A percentile compares a stretch with the other conserved stretches of the same genome.
Evolutionary conservation across 1,139 yeast genomes (phyloP).

Genomic region (Debaryomyces nepalensis): DNA sequence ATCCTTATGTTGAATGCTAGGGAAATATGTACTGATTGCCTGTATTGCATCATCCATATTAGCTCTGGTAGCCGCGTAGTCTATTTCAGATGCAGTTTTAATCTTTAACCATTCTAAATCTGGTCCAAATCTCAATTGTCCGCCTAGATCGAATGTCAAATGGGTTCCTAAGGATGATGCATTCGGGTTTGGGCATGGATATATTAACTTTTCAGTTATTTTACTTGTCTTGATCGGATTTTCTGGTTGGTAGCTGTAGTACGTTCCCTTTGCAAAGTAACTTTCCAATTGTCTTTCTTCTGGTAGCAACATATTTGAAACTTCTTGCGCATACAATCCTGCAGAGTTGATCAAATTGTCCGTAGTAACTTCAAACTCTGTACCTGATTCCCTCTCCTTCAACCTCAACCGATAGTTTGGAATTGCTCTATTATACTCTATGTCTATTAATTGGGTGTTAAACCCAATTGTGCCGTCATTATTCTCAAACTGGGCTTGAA

Average conservation of each 20-base stretch:
- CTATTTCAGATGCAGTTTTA: conserved; percentile 38
- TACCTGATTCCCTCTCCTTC: conserved; percentile 37
- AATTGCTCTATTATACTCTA: conserved; percentile 32
- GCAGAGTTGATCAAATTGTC: conserved; percentile 75
- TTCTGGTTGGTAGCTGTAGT: conserved; percentile 59
- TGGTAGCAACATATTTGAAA: conserved; percentile 74
- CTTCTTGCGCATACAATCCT: conserved; percentile 71
- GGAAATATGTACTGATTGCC: conserved; percentile 68
- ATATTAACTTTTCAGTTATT: conserved; percentile 53
- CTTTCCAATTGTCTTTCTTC: conserved; percentile 58
- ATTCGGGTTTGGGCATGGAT: conserved; percentile 80
- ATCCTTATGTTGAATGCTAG: conserved; percentile 53
- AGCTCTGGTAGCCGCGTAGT: conserved; percentile 50
- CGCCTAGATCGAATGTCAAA: conserved; percentile 81
- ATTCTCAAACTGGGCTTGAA: conserved; percentile 55
- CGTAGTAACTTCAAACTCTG: conserved; percentile 50
- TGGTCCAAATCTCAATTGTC: conserved; percentile 84
- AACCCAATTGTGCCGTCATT: conserved; percentile 68
- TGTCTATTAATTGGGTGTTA: conserved; percentile 57
- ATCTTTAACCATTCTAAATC: conserved; percentile 79
- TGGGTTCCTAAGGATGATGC: conserved; percentile 85
- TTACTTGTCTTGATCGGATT: conserved; percentile 35
- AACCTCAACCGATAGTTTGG: conserved; percentile 34
- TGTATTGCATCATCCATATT: conserved; percentile 59
- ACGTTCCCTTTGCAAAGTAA: conserved; percentile 83